Conservation (phyloP, 108 stramenopile genomes). For the Parietichytrium sp. region DNA sequence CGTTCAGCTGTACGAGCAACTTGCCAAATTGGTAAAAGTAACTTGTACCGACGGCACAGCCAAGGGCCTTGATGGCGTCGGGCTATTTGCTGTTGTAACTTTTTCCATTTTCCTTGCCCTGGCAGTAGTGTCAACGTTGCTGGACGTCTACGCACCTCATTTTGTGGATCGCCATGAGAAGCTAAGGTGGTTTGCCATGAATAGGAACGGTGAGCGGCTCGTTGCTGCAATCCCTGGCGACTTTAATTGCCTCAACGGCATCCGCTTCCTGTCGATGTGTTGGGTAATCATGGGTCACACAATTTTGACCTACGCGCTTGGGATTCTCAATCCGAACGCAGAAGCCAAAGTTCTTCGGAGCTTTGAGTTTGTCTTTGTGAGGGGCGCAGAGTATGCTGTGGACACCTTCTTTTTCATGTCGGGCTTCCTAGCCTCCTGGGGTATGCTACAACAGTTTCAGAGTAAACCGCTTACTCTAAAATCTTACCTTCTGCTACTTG, state of each 20-base stretch:
- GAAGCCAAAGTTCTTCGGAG: neutral
- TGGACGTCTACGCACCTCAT: neutral
- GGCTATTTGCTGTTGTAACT: neutral
- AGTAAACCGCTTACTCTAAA: neutral
- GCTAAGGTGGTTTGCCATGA: neutral
- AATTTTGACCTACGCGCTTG: slow-evolving; percentile 39
- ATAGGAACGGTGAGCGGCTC: neutral
- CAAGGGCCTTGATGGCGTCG: neutral
- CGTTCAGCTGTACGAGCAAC: neutral
- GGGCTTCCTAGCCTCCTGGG: slow-evolving; percentile 53
- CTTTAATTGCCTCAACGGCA: neutral
- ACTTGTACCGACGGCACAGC: neutral
- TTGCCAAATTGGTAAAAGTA: neutral
- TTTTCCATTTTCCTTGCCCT: neutral
- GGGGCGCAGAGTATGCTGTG: slow-evolving; percentile 46
- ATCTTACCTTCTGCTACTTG: slow-evolving; percentile 43
- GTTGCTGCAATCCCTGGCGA: neutral
- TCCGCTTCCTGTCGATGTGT: slow-evolving; percentile 55
- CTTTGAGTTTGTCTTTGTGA: neutral
- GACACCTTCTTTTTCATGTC: slow-evolving; percentile 62
- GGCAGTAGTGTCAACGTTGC: neutral
- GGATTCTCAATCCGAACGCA: slow-evolving; percentile 43
- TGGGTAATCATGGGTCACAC: slow-evolving; percentile 56
- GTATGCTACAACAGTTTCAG: slow-evolving; percentile 33
- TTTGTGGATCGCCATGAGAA: too few species aligned